Base-by-base conservation (phyloP, 2,329 filamentous ascomycete genomes). In the Orbilia brochopaga region DNA sequence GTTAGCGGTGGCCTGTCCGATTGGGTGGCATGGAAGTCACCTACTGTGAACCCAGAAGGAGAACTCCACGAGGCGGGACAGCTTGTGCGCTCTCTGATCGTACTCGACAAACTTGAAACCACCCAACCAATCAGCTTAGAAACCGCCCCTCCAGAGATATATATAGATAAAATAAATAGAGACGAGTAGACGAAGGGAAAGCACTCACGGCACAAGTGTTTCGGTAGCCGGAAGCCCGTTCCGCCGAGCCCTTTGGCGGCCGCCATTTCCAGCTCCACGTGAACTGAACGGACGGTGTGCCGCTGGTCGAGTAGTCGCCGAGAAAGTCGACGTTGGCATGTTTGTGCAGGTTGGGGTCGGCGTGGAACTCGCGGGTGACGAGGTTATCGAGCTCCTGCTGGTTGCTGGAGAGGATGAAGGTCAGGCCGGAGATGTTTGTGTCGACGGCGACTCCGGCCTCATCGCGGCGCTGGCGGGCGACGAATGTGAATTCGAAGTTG, bases 251-350 rank as follows among this genome's bases (percentile, higher is more conserved):
- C 82, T 91, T 96, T 40, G 94, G 94, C 7, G 94, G 91, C 78
- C 90, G 91, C 92, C 93, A 99, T 82, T 89, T 94, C 94, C 94
- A 99, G 6, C 89, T 88, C 92, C 93, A 99, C 74, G 93, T 89
- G 78, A 97, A 97, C 35, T 91, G 88, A 30, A 96, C 88, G 1
- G 91, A 93, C 5, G 89, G 83, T 77, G 83, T 90, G n/a, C 93
- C 92, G 32, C 85, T 87, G 0, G 94, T 99, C 1, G 86, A 85
- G 78, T 90, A 97, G 79, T 96, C 92, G 1, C 94, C 94, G n/a
- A 99, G 88, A 50, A 97, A 84, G 77, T 95, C 90, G 42, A 99
- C 94, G 78, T 97, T 97, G 61, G 92, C 85, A 78, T 97, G 97
- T 79, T 96, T 97, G 82, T 99, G 94, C 63, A 99, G 83, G 78